Base-by-base conservation (phyloP, 768 basidiomycete genomes). In the Aureoboletus auriporus region DNA sequence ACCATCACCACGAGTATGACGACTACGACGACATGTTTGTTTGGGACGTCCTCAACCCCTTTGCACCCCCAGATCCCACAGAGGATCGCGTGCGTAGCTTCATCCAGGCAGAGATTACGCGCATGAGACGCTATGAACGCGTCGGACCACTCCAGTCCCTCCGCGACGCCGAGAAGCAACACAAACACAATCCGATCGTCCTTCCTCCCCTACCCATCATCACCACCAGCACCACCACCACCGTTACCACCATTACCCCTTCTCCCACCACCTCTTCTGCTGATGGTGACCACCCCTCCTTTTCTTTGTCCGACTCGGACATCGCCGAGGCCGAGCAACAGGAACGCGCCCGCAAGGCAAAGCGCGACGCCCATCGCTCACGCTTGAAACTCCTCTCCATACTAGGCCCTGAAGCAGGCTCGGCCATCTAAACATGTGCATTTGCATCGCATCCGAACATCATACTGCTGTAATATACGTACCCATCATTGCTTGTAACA, bases 311-410 rank as follows among this genome's bases (percentile, higher is more conserved):
- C 20, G 20, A 23, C 20, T 23, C 4, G 20, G 20, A 23, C 20
- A 23, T 34, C 1, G 33, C 34, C 23, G 47, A 49, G 12, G 44
- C 36, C 1, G 36, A 54, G 1, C 53, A 60, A 34, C 44, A 55
- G 1, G 58, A 60, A 34, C 44, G 17, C 14, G 44, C 35, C 3
- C 49, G 44, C 46, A 60, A 41, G 28, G 52, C 38, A 0, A 47
- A n/a, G 47, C 57, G 57, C 39, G 41, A 49, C 38, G 42, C 42
- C 5, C 11, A 26, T 14, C 45, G 56, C 23, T 55, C 57, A 1
- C 57, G 39, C 34, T 6, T 38, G 2, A 59, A 51, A 39, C 29
- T 26, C 1, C 42, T 59, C 47, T 42, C 47, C 5, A 8, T 55
- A 5, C 36, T 47, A 0, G 45, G 47, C 26, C 47, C 39, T 14